Evolutionary conservation across 1,139 yeast species (phyloP).

Genomic region (Taiozyma sp.): DNA sequence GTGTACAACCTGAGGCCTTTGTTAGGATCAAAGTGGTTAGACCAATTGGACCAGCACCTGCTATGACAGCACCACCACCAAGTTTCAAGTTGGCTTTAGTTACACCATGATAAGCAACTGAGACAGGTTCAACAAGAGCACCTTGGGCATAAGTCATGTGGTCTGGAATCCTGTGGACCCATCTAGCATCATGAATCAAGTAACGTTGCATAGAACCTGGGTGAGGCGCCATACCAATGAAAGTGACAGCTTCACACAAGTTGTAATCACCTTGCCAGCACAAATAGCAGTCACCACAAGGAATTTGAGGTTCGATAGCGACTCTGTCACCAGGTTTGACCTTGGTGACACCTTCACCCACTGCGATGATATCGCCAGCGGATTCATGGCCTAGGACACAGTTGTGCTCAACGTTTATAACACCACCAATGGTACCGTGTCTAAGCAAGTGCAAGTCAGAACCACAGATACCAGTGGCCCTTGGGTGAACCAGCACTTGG

Average conservation of each 20-base stretch:
- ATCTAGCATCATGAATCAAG: slow-evolving; percentile 62
- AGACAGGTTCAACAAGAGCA: slow-evolving; percentile 81
- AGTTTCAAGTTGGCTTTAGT: slow-evolving; percentile 58
- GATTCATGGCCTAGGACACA: slow-evolving; percentile 76
- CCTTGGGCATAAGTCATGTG: slow-evolving; percentile 76
- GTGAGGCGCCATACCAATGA: slow-evolving; percentile 81
- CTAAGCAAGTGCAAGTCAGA: slow-evolving; percentile 79
- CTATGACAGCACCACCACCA: slow-evolving; percentile 71
- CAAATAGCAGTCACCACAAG: slow-evolving; percentile 67
- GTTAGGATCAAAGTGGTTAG: slow-evolving; percentile 73
- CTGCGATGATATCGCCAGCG: slow-evolving; percentile 61
- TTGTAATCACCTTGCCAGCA: slow-evolving; percentile 75
- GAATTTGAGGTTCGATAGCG: slow-evolving; percentile 83
- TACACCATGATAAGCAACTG: slow-evolving; percentile 81
- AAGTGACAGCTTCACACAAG: slow-evolving; percentile 74
- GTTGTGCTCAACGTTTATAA: slow-evolving; percentile 27
- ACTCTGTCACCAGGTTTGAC: slow-evolving; percentile 73
- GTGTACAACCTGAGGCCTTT: slow-evolving; percentile 75
- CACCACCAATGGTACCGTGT: slow-evolving; percentile 69
- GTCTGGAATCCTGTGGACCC: slow-evolving; percentile 73
- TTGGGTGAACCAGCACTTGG: slow-evolving; percentile 42
- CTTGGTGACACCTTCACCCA: slow-evolving; percentile 55
- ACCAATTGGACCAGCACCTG: slow-evolving; percentile 95
- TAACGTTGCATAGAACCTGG: slow-evolving; percentile 68
- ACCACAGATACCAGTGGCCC: slow-evolving; percentile 80